Evolutionary conservation across 306 rosid genomes (phyloP), one percentile per base, ranked within the genome.

Genomic region (Cyclanthera cordifolia): DNA sequence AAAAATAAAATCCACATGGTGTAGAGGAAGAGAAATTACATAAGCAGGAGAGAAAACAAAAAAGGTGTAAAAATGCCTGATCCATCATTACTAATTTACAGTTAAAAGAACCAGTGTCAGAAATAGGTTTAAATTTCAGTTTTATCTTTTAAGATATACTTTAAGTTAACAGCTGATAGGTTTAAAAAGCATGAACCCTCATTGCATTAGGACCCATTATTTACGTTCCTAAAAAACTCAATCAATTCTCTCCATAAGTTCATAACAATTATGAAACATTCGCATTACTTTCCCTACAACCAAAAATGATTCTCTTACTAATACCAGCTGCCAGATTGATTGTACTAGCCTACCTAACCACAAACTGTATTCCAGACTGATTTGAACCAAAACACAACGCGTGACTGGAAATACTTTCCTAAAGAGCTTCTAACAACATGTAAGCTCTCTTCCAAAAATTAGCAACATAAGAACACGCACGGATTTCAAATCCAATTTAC

Each of bases 231-330:
- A 16, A 7, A 46, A 37, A 43, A 43, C 54, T 46, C 41, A 46
- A 45, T 7, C 41, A 60, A 23, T 8, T 46, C 39, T 23, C 43
- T 66, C 71, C 23, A 4, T 3, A 16, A 66, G 24, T 66, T 55
- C 23, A 4, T 3, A 16, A 66, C 37, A 39, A 53, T 8, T 24
- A 2, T 3, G 16, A 46, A 7, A 46, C 71, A 66, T 8, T 66
- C 9, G 34, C 55, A 4, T 46, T 24, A 45, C 71, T n/a, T 19
- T 28, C 70, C 7, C 46, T n/a, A 43, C 53, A 41, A 23, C 37
- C 70, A 23, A 23, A 65, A 57, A 21, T 57, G 64, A 15, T 8
- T 15, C 64, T 57, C 70, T 43, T 43, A 65, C 70, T 65, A 24
- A n/a, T 28, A n/a, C 70, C 32, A 65, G 24, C 39, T 46, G 6